Base-by-base conservation (phyloP, 768 basidiomycete species). In the Boletus reticulatus region DNA sequence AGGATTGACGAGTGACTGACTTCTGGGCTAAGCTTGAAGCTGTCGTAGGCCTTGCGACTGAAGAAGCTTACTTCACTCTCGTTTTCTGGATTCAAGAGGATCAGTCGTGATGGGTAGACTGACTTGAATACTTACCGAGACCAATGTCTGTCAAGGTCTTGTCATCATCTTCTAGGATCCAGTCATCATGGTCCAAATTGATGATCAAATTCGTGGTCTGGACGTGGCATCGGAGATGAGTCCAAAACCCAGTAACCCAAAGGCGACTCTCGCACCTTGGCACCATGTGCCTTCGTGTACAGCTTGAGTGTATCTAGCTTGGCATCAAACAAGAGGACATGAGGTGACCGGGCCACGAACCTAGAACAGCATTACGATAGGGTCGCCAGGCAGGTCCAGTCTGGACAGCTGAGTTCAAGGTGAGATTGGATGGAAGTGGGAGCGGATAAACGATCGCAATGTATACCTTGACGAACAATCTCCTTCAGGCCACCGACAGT, bases 151-250 rank as follows among this genome's bases (percentile, higher is more conserved):
- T 83, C n/a, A 99, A 78, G 1, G 75, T 78, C 64, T 80, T 82
- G 9, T 68, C 67, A 39, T 87, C 87, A 59, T 93, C 84, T 45
- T 82, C 74, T 16, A 94, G 73, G 58, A 98, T 91, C 91, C 94
- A 96, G 10, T 93, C 90, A 55, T 98, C 96, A 65, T 95, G 83
- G 66, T 97, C 94, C 54, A 98, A 81, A 72, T 99, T 99, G 68
- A 99, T 98, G 72, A 99, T 98, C 29, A 99, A 79, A 74, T 99
- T 98, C 32, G 90, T 90, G 2, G 95, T 96, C 96, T 98, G 64
- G 16, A 44, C 13, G 29, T 29, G 29, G 11, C 5, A 17, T 45
- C 16, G 41, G 6, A 24, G 24, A 27, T 50, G 34, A 38, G 48
- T 36, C 12, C 41, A 19, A 20, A 8, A 42, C 6, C 38, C 8